A percentile compares a stretch with the other conserved stretches of the same genome.
Conservation (phyloP, 2,329 filamentous ascomycete species). For the Alternaria triticimaculans region DNA sequence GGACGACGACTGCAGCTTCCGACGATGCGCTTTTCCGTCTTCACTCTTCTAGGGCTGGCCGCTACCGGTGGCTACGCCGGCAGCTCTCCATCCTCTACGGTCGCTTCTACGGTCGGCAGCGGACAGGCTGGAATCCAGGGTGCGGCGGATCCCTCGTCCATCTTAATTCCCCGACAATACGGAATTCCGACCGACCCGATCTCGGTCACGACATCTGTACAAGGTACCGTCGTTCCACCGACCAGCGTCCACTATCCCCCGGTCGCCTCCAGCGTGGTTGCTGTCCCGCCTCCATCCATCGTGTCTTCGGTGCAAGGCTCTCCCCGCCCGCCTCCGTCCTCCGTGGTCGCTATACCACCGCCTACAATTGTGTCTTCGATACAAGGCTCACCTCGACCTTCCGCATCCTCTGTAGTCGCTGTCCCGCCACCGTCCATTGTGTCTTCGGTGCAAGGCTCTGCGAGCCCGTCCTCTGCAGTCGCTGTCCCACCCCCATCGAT, state of each 20-base stretch:
- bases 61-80: background rate
- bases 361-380: background rate
- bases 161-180: background rate
- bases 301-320: background rate
- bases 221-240: background rate
- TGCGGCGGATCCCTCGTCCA: background rate
- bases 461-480: background rate
- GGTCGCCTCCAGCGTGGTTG: background rate
- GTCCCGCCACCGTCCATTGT: background rate
- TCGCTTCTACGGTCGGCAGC: conserved; percentile 7
- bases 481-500: background rate
- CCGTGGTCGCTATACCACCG: background rate
- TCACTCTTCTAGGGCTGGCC: background rate
- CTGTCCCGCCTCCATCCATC: background rate
- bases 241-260: background rate
- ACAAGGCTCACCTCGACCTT: background rate
- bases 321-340: background rate
- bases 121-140: background rate
- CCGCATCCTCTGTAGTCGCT: background rate
- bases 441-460: background rate
- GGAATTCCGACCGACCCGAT: background rate
- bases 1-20: background rate
- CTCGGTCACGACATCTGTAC: background rate
- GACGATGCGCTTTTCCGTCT: background rate
- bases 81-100: background rate